Evolutionary conservation across 768 basidiomycete genomes (phyloP).

Genomic region (Strobilomyces echinocephalus): DNA sequence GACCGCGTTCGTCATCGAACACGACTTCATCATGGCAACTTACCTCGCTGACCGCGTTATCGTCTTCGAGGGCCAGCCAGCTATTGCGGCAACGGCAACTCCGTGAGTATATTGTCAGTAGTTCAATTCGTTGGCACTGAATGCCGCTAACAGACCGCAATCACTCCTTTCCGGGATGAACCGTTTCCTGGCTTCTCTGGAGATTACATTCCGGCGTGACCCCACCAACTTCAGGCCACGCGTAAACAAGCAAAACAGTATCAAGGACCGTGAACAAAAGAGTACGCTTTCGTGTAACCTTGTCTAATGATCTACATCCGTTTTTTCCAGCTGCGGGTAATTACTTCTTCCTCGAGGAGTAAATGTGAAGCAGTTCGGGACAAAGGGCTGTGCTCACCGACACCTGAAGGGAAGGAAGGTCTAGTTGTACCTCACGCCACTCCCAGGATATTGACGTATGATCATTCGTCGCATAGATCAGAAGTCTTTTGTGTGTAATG

Average conservation of each 20-base stretch:
- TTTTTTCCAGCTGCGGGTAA: conserved; percentile 61
- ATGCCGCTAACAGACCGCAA: conserved; percentile 61
- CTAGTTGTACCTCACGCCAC: conserved; percentile 4
- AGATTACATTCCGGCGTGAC: conserved; percentile 98
- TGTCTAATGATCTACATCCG: conserved; percentile 5
- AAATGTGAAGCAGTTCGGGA: conserved; percentile 12
- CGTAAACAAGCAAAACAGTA: conserved; percentile 79
- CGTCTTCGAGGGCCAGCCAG: conserved; percentile 85
- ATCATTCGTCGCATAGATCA: conserved; percentile 6
- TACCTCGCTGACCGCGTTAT: conserved; percentile 98
- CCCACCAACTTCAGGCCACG: conserved; percentile 91
- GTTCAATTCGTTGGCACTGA: neutral
- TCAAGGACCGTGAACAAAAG: conserved; percentile 89
- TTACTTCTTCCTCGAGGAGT: conserved; percentile 92
- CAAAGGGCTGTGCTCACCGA: neutral
- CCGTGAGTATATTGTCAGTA: conserved; percentile 51
- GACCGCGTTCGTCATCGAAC: conserved; percentile 98
- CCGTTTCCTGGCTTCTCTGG: conserved; percentile 89
- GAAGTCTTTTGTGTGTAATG: conserved; percentile 5
- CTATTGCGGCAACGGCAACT: conserved; percentile 82
- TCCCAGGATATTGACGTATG: conserved; percentile 9
- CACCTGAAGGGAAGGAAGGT: conserved; percentile 11
- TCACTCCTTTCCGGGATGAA: conserved; percentile 97
- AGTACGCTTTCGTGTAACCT: conserved; percentile 37
- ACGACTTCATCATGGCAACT: conserved; percentile 99